These are phyloP conservation scores for Ceratocystis destructans DNA, from an alignment of 2,329 filamentous ascomycete species.

Conservation along the genomic window DNA sequence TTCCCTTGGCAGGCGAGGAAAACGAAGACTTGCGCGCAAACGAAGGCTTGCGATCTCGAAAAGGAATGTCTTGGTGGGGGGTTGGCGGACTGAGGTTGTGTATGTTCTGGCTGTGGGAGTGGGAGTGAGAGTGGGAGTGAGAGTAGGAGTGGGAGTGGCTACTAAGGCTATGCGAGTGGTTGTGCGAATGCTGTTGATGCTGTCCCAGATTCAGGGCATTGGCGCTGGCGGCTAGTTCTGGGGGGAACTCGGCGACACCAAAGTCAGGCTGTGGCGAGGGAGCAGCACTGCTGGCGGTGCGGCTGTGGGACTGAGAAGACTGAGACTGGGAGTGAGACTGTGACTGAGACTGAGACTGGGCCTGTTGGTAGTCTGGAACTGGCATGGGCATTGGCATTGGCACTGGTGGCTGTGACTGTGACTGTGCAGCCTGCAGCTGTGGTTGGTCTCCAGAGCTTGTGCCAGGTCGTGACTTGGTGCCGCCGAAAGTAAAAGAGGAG, in stretches of 20 bases:
- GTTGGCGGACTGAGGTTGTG: slow-evolving; percentile 4
- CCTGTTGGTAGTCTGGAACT: neutral
- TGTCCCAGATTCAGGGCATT: slow-evolving; percentile 13
- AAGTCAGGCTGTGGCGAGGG: slow-evolving; percentile 18
- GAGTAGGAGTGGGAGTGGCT: neutral
- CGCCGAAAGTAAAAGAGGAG: slow-evolving; percentile 25
- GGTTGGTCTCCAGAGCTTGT: slow-evolving; percentile 27
- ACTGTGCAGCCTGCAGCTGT: slow-evolving; percentile 12
- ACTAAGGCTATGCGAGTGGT: neutral
- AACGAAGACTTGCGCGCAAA: slow-evolving; percentile 38
- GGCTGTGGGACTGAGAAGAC: slow-evolving; percentile 19
- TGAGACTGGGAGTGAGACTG: slow-evolving; percentile 19
- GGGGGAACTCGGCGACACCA: slow-evolving; percentile 17
- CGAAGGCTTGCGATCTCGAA: slow-evolving; percentile 39
- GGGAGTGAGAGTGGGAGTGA: neutral
- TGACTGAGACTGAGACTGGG: neutral
- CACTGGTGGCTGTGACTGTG: neutral
- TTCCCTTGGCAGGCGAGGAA: slow-evolving; percentile 27
- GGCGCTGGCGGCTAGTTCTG: slow-evolving; percentile 16
- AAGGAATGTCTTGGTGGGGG: slow-evolving; percentile 13
- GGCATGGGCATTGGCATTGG: neutral
- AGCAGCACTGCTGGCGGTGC: slow-evolving; percentile 14
- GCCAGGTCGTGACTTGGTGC: slow-evolving; percentile 26
- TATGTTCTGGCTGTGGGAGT: neutral
- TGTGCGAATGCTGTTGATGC: neutral